Percentiles rank a stretch among this genome's conserved stretches.
Evolutionary conservation across 2,329 filamentous ascomycete genomes (phyloP).

Genomic region (Keithomyces neogunnii): DNA sequence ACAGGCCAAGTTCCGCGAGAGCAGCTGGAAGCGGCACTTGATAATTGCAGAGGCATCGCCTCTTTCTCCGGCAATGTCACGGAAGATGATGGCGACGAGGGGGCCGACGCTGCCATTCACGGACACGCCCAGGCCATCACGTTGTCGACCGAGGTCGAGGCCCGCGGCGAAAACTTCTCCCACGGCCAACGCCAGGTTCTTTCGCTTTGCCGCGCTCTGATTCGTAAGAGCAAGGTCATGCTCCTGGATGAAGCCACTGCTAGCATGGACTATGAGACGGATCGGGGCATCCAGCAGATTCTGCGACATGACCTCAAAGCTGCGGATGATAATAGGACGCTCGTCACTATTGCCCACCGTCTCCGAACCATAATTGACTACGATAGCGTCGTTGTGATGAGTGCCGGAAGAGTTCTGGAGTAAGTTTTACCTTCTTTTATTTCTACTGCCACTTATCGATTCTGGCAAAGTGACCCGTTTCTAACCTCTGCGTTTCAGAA

Average conservation of each 20-base stretch:
- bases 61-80: constrained; percentile 36
- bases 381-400: constrained; percentile 50
- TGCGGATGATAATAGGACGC: constrained; percentile 36
- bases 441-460: neutral
- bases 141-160: constrained; percentile 39
- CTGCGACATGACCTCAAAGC: constrained; percentile 40
- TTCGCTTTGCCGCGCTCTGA: constrained; percentile 47
- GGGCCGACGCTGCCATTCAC: constrained; percentile 10
- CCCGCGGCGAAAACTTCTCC: constrained; percentile 46
- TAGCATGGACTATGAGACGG: constrained; percentile 51
- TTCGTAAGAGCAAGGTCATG: constrained; percentile 46
- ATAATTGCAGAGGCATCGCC: constrained; percentile 52
- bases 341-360: constrained; percentile 51
- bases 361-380: constrained; percentile 52
- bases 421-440: constrained; percentile 18
- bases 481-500: constrained; percentile 17
- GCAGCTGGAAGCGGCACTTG: constrained; percentile 49
- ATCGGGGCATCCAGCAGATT: constrained; percentile 45
- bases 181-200: constrained; percentile 51
- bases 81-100: constrained; percentile 19
- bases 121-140: constrained; percentile 17
- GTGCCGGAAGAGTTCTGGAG: constrained; percentile 44
- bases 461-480: neutral
- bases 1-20: constrained; percentile 45
- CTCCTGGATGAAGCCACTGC: constrained; percentile 51